phyloP scores from a whole-genome alignment of 345 rosid genomes.

The Reutealis trisperma region DNA sequence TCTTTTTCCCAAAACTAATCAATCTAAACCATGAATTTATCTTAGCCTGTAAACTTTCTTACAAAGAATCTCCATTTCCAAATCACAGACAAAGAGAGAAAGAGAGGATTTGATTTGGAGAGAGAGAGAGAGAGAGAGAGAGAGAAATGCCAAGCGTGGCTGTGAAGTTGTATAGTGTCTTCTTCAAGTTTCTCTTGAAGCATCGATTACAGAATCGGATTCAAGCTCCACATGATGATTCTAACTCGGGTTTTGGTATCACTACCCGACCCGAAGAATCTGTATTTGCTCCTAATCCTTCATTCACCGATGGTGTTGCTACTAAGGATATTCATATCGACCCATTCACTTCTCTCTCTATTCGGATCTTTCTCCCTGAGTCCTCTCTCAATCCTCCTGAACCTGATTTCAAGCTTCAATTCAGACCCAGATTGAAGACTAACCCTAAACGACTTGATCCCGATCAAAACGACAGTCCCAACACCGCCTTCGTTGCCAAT shows the following conservation, averaged over 20 bases:
- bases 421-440: constrained; percentile 16
- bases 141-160: constrained; percentile 58
- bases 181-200: constrained; percentile 61
- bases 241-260: constrained; percentile 44
- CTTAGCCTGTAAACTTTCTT: background rate
- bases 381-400: constrained; percentile 72
- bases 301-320: constrained; percentile 81
- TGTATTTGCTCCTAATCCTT: constrained; percentile 49
- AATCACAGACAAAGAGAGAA: background rate
- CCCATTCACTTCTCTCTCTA: constrained; percentile 72
- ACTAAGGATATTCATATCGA: constrained; percentile 96
- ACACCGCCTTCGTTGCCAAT: background rate
- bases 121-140: background rate
- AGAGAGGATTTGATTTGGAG: too few species aligned
- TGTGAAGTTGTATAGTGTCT: constrained; percentile 57
- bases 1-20: too few species aligned
- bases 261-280: constrained; percentile 60
- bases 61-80: background rate
- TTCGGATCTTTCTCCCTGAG: constrained; percentile 90
- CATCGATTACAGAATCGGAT: constrained; percentile 48
- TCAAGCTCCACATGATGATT: constrained; percentile 21
- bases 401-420: constrained; percentile 30
- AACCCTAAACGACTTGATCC: background rate
- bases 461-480: background rate
- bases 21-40: background rate